These are phyloP conservation scores for Heritiera littoralis DNA, from an alignment of 345 rosid species.

Conservation along the genomic window DNA sequence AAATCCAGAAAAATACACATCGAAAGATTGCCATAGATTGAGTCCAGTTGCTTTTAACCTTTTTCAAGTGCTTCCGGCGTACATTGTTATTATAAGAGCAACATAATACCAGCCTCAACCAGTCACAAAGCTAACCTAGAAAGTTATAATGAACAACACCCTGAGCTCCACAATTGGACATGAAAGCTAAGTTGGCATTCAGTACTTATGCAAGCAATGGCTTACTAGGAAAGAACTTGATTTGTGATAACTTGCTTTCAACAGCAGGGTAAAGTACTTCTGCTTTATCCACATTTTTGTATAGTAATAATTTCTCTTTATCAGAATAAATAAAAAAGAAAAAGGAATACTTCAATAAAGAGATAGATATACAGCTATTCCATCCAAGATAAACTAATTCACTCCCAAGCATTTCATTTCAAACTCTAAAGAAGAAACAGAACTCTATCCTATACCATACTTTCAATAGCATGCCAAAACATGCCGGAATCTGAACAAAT, in stretches of 20 bases:
- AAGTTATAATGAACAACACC: neutral
- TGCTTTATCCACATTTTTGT: neutral
- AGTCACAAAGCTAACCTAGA: neutral
- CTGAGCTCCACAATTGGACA: neutral
- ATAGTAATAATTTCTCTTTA: too few relatives aligned
- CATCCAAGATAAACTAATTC: neutral
- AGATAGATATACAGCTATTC: neutral
- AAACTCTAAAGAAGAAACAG: neutral
- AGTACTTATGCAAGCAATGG: neutral
- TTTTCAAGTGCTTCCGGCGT: neutral
- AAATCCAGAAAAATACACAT: too few relatives aligned
- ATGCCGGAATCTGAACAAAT: neutral
- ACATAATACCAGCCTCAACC: neutral
- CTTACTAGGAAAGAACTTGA: neutral
- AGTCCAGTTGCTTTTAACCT: neutral
- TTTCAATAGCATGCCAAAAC: neutral
- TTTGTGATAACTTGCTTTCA: neutral
- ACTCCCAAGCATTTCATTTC: too few relatives aligned
- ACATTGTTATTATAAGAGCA: neutral
- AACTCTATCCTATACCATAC: constrained; percentile 6
- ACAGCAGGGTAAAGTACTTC: neutral
- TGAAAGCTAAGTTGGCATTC: too few relatives aligned
- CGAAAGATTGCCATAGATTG: neutral
- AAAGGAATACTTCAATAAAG: too few relatives aligned
- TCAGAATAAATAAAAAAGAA: too few relatives aligned